Evolutionary conservation across 371 early-diverging fungal species (phyloP).

Genomic region (Mucor saturninus): DNA sequence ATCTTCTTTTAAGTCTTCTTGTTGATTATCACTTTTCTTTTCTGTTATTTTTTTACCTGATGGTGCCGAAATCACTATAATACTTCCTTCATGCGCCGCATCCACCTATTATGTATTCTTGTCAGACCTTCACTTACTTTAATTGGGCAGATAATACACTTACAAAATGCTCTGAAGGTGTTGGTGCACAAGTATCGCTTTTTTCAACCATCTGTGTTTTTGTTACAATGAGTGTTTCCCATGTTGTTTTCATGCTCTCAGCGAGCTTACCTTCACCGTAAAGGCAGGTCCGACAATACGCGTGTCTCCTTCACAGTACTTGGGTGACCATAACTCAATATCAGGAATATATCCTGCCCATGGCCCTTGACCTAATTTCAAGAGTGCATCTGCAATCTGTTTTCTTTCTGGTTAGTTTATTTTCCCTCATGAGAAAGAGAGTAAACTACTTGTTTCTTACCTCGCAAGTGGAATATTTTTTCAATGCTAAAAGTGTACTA

Average conservation of each 20-base stretch:
- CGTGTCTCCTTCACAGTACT: conserved; percentile 57
- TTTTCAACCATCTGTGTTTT: conserved; percentile 55
- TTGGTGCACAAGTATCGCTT: conserved; percentile 51
- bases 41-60: conserved; percentile 25
- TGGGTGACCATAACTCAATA: conserved; percentile 70
- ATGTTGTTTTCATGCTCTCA: background rate
- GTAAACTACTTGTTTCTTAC: conserved; percentile 12
- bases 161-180: conserved; percentile 61
- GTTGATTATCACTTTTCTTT: background rate
- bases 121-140: background rate
- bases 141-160: conserved; percentile 12
- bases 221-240: background rate
- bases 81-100: conserved; percentile 56
- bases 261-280: conserved; percentile 65
- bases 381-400: conserved; percentile 72
- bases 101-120: conserved; percentile 52
- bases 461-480: conserved; percentile 44
- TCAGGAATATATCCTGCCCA: conserved; percentile 73
- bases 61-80: conserved; percentile 77
- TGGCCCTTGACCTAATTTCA: conserved; percentile 61
- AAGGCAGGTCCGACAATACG: conserved; percentile 78
- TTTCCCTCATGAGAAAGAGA: background rate
- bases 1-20: background rate
- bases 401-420: background rate
- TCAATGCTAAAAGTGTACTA: conserved; percentile 23